A percentile compares a stretch with the other conserved stretches of the same genome.
These are phyloP conservation scores for Cryphonectria parasitica DNA, from an alignment of 2,329 filamentous ascomycete species.

Conservation along the genomic window DNA sequence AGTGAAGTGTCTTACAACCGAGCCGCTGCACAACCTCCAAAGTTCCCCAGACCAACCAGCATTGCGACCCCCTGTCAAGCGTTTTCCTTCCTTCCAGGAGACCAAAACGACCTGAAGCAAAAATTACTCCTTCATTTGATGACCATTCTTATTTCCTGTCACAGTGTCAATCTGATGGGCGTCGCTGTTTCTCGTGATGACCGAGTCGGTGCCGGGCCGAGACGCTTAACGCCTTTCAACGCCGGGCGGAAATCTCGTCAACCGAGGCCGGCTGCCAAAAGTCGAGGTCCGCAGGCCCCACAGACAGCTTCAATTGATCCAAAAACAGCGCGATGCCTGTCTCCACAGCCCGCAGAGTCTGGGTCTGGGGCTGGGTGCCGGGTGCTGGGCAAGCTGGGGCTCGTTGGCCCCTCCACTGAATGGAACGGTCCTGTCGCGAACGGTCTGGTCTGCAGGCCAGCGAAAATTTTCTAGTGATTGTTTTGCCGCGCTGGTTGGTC, in stretches of 20 bases:
- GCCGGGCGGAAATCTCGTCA: slow-evolving; percentile 30
- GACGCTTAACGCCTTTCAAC: slow-evolving; percentile 31
- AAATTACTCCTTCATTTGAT: not conserved
- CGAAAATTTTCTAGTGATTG: slow-evolving; percentile 23
- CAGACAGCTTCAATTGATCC: slow-evolving; percentile 21
- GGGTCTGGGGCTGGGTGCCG: slow-evolving; percentile 9
- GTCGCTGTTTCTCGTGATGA: slow-evolving; percentile 19
- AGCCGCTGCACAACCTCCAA: not conserved
- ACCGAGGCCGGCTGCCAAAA: slow-evolving; percentile 25
- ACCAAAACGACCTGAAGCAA: not conserved
- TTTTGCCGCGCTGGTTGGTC: slow-evolving; percentile 21
- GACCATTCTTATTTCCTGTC: not conserved
- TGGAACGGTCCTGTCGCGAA: slow-evolving; percentile 12
- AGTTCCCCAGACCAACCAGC: not conserved
- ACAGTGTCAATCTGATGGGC: slow-evolving; percentile 16
- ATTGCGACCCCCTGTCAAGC: not conserved
- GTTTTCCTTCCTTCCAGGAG: not conserved
- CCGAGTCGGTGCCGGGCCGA: slow-evolving; percentile 26
- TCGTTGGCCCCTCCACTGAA: not conserved
- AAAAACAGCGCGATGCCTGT: slow-evolving; percentile 26
- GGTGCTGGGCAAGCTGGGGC: not conserved
- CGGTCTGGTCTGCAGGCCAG: slow-evolving; percentile 23
- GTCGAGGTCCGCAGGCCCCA: slow-evolving; percentile 19
- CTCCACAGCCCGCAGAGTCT: slow-evolving; percentile 5
- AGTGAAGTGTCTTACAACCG: not conserved